Base-by-base conservation (phyloP, 306 rosid genomes). In the Prosopis cineraria region DNA sequence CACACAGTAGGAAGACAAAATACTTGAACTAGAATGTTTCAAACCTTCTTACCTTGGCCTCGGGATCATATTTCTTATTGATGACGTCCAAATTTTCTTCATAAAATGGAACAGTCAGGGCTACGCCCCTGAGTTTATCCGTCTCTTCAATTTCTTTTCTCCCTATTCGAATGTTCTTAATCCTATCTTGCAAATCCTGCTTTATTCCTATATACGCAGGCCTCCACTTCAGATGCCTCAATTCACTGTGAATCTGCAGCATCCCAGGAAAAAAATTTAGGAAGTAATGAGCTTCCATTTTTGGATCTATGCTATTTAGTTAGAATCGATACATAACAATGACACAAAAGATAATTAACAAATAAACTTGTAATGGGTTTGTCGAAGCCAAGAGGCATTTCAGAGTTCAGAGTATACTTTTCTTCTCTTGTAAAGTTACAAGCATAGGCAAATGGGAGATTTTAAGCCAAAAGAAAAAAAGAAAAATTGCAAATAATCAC, bases 171-270 rank as follows among this genome's bases (percentile, higher is more conserved):
- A 95, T 88, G 81, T 85, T 93, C 79, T 83, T 88, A 30, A 96
- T 70, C 82, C 72, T 91, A 48, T 91, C 93, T 76, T 96, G 97
- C 99, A 93, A 96, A 55, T 93, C 97, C 78, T 86, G 98, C 83
- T 95, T 95, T 40, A 78, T 88, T 77, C 88, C 96, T 73, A 84
- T 79, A 85, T 84, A 87, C 7, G 88, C 74, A 36, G 93, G 87
- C 75, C 93, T 87, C 98, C 99, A 93, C 90, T 85, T 90, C 39
- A 84, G 85, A 48, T 74, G 73, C 89, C 83, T 88, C 40, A 48
- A 81, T 83, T 92, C 95, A 66, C 41, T 59, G 52, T 48, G 68
- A 78, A 84, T 82, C 98, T 88, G 85, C 59, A 77, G 3, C 77
- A 81, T 56, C 62, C 72, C 74, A 77, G 70, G 65, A 80, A 56